phyloP scores from a whole-genome alignment of 2,329 filamentous ascomycete species.

The Akanthomyces lecanii region DNA sequence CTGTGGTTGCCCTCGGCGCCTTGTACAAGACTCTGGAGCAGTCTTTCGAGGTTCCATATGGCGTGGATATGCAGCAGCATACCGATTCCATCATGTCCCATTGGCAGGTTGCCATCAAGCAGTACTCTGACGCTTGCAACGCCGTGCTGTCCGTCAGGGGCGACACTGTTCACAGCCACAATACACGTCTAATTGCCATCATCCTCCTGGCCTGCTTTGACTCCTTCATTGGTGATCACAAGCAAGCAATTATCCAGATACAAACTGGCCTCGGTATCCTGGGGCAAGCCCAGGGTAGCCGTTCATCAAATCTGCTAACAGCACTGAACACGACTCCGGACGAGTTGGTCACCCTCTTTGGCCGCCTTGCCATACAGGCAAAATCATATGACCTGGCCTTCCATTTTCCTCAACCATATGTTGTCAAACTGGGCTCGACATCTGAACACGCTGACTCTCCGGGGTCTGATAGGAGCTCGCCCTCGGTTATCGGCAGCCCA shows the following conservation, averaged over 20 bases:
- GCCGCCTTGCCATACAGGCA: constrained; percentile 58
- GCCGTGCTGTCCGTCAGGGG: constrained; percentile 43
- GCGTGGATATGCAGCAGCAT: constrained; percentile 16
- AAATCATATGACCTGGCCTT: constrained; percentile 67
- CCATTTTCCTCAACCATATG: constrained; percentile 59
- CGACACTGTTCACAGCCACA: constrained; percentile 43
- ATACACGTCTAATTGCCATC: constrained; percentile 58
- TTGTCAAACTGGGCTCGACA: constrained; percentile 42
- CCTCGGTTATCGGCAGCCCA: constrained; percentile 28
- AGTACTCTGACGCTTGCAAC: constrained; percentile 55
- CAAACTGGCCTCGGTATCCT: constrained; percentile 54
- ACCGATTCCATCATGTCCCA: constrained; percentile 42
- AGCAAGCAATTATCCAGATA: constrained; percentile 57
- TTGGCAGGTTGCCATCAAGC: constrained; percentile 56
- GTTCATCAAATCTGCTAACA: constrained; percentile 25
- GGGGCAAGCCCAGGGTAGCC: constrained; percentile 44
- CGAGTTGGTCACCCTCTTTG: constrained; percentile 60
- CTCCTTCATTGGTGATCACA: constrained; percentile 61
- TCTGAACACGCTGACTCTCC: constrained; percentile 33
- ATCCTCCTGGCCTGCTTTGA: constrained; percentile 66
- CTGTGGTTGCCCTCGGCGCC: constrained; percentile 61
- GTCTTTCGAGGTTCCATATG: constrained; percentile 36
- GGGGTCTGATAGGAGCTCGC: constrained; percentile 40
- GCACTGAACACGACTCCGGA: constrained; percentile 34
- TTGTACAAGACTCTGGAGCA: constrained; percentile 64